Evolutionary conservation across 2,329 filamentous ascomycete genomes (phyloP).

Genomic region (Fusarium xylarioides): DNA sequence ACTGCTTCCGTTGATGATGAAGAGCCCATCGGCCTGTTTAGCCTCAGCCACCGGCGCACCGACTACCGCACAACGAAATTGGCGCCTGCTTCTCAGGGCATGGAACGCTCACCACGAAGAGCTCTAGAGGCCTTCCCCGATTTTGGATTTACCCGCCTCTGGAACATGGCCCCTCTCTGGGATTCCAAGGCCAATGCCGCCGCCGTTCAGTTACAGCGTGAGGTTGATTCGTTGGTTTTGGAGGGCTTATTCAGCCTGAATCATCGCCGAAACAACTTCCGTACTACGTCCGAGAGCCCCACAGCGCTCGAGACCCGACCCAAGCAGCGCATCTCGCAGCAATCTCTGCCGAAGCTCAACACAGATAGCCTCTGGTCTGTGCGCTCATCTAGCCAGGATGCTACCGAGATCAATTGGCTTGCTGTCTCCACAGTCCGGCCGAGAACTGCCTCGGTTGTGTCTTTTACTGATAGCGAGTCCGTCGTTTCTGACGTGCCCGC

Average conservation of each 20-base stretch:
- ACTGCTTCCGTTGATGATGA: slow-evolving; percentile 18
- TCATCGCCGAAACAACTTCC: slow-evolving; percentile 41
- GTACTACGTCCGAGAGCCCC: slow-evolving; percentile 39
- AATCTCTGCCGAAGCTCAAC: slow-evolving; percentile 43
- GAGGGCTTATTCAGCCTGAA: slow-evolving; percentile 41
- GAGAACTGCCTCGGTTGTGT: slow-evolving; percentile 32
- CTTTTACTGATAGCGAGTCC: slow-evolving; percentile 28
- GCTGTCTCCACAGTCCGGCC: slow-evolving; percentile 33
- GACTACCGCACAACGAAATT: slow-evolving; percentile 37
- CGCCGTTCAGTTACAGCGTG: slow-evolving; percentile 25
- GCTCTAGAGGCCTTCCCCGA: slow-evolving; percentile 32
- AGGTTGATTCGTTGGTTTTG: slow-evolving; percentile 35
- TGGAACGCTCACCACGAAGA: slow-evolving; percentile 32
- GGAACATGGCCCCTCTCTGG: slow-evolving; percentile 42
- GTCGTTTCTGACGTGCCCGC: slow-evolving; percentile 10
- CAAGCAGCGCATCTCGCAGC: slow-evolving; percentile 45
- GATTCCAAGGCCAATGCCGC: slow-evolving; percentile 33
- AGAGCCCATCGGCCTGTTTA: slow-evolving; percentile 39
- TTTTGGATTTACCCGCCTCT: slow-evolving; percentile 35
- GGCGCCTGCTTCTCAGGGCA: slow-evolving; percentile 36
- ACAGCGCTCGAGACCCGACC: slow-evolving; percentile 45
- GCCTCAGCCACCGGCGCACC: slow-evolving; percentile 39
- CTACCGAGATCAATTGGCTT: slow-evolving; percentile 35
- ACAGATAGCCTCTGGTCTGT: slow-evolving; percentile 50
- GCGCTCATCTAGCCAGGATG: slow-evolving; percentile 27